Evolutionary conservation across 2,329 filamentous ascomycete species (phyloP).

Genomic region (Aspergillus hortae): DNA sequence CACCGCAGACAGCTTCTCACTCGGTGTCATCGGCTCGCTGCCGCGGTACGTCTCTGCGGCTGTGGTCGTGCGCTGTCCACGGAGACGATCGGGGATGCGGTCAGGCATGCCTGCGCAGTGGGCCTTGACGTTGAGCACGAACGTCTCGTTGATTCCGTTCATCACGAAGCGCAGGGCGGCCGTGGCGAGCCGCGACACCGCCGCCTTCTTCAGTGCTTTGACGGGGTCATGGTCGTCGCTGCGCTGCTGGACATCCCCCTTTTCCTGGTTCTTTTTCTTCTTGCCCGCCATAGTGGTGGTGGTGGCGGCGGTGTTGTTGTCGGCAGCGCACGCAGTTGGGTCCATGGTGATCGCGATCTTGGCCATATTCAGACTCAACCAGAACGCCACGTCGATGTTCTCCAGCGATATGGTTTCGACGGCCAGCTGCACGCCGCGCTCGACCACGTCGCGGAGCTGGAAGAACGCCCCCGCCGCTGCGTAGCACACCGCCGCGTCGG

Average conservation of each 20-base stretch:
- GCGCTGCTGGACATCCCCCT: background rate
- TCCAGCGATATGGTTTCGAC: conserved; percentile 23
- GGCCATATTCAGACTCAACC: conserved; percentile 22
- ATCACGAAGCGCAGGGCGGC: conserved; percentile 23
- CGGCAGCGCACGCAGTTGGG: background rate
- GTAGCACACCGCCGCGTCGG: conserved; percentile 31
- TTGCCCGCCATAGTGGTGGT: background rate
- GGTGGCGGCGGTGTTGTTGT: background rate
- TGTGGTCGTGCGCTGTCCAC: background rate
- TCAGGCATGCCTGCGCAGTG: conserved; percentile 20
- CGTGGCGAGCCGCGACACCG: conserved; percentile 10
- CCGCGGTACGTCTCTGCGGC: background rate
- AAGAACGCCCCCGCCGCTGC: conserved; percentile 29
- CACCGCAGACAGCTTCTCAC: conserved; percentile 19
- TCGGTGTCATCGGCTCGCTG: background rate
- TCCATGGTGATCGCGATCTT: conserved; percentile 19
- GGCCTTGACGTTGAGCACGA: conserved; percentile 22
- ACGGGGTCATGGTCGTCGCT: background rate
- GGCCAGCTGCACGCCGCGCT: conserved; percentile 23
- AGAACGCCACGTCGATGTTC: conserved; percentile 26
- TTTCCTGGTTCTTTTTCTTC: background rate
- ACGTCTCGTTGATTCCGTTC: conserved; percentile 16
- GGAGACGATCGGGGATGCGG: conserved; percentile 22
- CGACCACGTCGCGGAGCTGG: conserved; percentile 17
- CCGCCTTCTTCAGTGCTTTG: conserved; percentile 6